phyloP scores from a whole-genome alignment of 768 basidiomycete species.

The Ramaria sp. region DNA sequence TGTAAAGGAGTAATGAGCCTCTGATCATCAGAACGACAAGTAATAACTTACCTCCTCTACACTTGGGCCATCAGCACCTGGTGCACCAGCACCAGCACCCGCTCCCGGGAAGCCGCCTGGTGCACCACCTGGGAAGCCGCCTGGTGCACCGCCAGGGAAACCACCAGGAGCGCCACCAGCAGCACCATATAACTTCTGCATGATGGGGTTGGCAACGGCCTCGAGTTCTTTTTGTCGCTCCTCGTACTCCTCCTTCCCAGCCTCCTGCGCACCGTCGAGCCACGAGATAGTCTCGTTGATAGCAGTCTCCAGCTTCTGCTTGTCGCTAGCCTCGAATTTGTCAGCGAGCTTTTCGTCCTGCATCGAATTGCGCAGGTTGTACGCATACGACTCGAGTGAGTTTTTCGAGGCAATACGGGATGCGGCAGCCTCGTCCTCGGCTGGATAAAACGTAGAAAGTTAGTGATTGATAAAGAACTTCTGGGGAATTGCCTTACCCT shows the following conservation, averaged over 20 bases:
- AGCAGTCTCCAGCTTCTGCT: constrained; percentile 68
- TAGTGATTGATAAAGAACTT: background rate
- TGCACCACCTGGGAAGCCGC: constrained; percentile 28
- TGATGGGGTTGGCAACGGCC: constrained; percentile 61
- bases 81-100: constrained; percentile 27
- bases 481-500: constrained; percentile 34
- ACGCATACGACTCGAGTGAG: constrained; percentile 85
- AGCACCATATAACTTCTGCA: constrained; percentile 56
- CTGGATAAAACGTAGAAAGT: constrained; percentile 27
- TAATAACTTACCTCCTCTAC: constrained; percentile 59
- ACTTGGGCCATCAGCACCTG: constrained; percentile 69
- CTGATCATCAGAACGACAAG: constrained; percentile 18
- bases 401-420: constrained; percentile 84
- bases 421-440: constrained; percentile 81
- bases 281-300: constrained; percentile 78
- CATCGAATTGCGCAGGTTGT: constrained; percentile 89
- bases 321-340: constrained; percentile 84
- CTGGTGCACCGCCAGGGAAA: constrained; percentile 24
- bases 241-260: constrained; percentile 89
- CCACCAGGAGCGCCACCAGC: constrained; percentile 34
- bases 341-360: constrained; percentile 74
- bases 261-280: constrained; percentile 84
- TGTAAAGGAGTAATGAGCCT: background rate
- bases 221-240: constrained; percentile 91
- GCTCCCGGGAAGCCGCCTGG: constrained; percentile 64